Percentiles rank a stretch among this genome's conserved stretches.
Evolutionary conservation across 2,329 filamentous ascomycete genomes (phyloP).

Genomic region (Ceratocystis lukuohia): DNA sequence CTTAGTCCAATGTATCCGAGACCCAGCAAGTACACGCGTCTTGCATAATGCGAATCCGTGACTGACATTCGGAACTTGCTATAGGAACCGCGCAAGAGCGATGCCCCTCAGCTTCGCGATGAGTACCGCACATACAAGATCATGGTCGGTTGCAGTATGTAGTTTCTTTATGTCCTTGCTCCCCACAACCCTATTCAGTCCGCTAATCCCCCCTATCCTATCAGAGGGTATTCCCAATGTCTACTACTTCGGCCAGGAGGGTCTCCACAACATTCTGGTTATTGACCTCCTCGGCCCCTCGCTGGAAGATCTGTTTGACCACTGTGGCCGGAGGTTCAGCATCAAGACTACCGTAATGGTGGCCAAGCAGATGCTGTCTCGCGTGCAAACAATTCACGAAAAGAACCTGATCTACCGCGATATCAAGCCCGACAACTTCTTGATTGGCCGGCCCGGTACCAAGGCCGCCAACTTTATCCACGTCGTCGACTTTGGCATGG

Average conservation of each 20-base stretch:
- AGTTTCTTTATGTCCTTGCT: slow-evolving; percentile 12
- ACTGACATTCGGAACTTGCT: not conserved
- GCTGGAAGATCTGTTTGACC: slow-evolving; percentile 92
- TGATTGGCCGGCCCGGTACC: slow-evolving; percentile 81
- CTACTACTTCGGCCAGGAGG: slow-evolving; percentile 98
- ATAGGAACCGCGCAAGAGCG: slow-evolving; percentile 97
- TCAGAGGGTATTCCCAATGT: slow-evolving; percentile 96
- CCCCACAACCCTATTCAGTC: not conserved
- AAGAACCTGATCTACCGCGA: slow-evolving; percentile 99
- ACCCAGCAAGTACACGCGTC: too few relatives aligned
- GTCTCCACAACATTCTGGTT: slow-evolving; percentile 95
- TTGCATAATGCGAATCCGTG: not conserved
- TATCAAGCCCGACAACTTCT: slow-evolving; percentile 98
- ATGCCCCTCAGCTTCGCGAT: slow-evolving; percentile 92
- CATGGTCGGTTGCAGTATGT: slow-evolving; percentile 95
- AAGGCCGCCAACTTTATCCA: slow-evolving; percentile 98
- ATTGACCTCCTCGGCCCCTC: slow-evolving; percentile 93
- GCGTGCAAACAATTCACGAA: slow-evolving; percentile 89
- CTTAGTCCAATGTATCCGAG: not conserved
- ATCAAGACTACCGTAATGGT: slow-evolving; percentile 99
- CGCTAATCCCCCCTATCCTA: not conserved
- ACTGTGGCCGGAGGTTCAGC: slow-evolving; percentile 86
- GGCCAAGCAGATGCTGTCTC: slow-evolving; percentile 95
- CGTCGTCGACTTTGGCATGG: slow-evolving; percentile 98
- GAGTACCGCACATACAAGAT: slow-evolving; percentile 99